phyloP scores from a whole-genome alignment of 2,329 filamentous ascomycete species.

The Blastomyces silverae region DNA sequence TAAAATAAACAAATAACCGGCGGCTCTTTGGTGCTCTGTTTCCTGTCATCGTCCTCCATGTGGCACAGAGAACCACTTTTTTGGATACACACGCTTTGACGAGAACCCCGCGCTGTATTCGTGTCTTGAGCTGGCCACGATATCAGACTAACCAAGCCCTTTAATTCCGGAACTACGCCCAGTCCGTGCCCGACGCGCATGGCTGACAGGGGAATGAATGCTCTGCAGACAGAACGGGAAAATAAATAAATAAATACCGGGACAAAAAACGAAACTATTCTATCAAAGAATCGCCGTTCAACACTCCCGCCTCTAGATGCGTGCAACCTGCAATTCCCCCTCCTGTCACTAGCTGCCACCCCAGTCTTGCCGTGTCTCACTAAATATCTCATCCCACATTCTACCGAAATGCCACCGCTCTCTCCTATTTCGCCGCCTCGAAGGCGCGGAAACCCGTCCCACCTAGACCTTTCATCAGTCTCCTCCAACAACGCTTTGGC shows the following conservation, averaged over 20 bases:
- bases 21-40: constrained; percentile 4
- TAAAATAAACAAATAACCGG: not conserved
- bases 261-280: not conserved
- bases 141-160: constrained; percentile 4
- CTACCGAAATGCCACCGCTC: constrained; percentile 25
- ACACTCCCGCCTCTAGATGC: constrained; percentile 6
- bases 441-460: constrained; percentile 35
- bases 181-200: not conserved
- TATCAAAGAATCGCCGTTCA: not conserved
- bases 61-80: constrained; percentile 5
- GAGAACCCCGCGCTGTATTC: not conserved
- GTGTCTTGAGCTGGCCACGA: not conserved
- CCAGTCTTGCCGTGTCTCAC: constrained; percentile 27
- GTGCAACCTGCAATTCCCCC: constrained; percentile 16
- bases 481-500: constrained; percentile 29
- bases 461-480: constrained; percentile 33
- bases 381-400: constrained; percentile 4
- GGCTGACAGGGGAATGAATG: not conserved
- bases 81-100: constrained; percentile 12
- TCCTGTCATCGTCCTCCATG: constrained; percentile 4
- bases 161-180: constrained; percentile 7
- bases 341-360: constrained; percentile 28
- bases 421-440: constrained; percentile 31
- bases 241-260: not conserved
- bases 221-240: not conserved